Evolutionary conservation across 805 yeast genomes (phyloP).

Genomic region (Hemisphaericaspora nanyangensis): DNA sequence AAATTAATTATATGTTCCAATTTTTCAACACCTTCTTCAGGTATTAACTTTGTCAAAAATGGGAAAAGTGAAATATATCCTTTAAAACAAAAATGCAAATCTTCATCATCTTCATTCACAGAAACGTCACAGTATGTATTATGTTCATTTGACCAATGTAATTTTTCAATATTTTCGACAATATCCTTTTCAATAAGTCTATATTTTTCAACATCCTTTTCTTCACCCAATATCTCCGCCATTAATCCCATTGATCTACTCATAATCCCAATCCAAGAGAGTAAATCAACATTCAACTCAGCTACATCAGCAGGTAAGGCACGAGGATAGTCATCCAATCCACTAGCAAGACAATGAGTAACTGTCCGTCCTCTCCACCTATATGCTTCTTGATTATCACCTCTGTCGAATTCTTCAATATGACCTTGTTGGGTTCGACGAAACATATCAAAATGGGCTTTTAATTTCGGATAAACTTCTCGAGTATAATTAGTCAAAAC

Average conservation of each 20-base stretch:
- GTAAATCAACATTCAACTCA: conserved; percentile 84
- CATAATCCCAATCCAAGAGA: conserved; percentile 94
- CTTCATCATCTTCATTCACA: conserved; percentile 67
- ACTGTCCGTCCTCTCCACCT: conserved; percentile 92
- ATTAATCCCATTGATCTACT: conserved; percentile 74
- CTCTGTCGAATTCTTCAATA: conserved; percentile 65
- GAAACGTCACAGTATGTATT: conserved; percentile 79
- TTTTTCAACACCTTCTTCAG: conserved; percentile 40
- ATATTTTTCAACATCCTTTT: conserved; percentile 58
- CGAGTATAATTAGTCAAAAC: conserved; percentile 54
- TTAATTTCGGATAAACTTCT: conserved; percentile 70
- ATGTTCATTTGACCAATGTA: conserved; percentile 76
- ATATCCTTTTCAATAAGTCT: conserved; percentile 52
- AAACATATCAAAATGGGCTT: conserved; percentile 81
- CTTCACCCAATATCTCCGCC: conserved; percentile 57
- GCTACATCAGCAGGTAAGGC: conserved; percentile 76
- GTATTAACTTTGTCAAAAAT: conserved; percentile 64
- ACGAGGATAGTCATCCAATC: conserved; percentile 94
- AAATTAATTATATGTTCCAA: conserved; percentile 51
- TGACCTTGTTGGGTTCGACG: conserved; percentile 76
- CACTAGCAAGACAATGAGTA: conserved; percentile 86
- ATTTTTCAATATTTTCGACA: conserved; percentile 56
- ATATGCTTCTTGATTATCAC: conserved; percentile 55
- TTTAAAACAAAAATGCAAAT: conserved; percentile 70
- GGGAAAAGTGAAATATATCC: conserved; percentile 90